Conservation (phyloP, 345 rosid species). For the Passiflora organensis region DNA sequence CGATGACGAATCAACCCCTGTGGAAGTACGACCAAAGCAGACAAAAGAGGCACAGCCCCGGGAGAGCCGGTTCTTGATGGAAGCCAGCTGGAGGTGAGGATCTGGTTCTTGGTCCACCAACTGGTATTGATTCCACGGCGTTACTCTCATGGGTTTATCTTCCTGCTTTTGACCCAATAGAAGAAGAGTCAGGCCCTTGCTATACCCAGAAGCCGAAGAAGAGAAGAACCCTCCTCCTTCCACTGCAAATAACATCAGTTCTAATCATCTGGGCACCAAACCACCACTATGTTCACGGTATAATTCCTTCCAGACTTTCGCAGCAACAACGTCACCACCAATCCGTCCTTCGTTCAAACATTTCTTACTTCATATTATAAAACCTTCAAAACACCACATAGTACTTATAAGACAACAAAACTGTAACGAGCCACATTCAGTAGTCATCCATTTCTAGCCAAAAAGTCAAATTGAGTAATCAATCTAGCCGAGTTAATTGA, state of each 20-base stretch:
- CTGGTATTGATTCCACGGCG: conserved; percentile 95
- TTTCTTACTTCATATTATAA: conserved; percentile 14
- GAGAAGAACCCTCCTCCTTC: conserved; percentile 99
- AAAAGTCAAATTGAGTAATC: no score
- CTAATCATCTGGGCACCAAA: conserved; percentile 63
- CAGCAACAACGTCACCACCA: conserved; percentile 9
- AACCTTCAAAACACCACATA: conserved; percentile 2
- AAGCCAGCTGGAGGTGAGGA: conserved; percentile 90
- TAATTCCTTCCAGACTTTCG: conserved; percentile 22
- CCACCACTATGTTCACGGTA: conserved; percentile 12
- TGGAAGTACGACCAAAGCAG: conserved; percentile 87
- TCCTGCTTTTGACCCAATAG: conserved; percentile 77
- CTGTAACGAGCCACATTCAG: background rate
- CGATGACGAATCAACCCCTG: conserved; percentile 66
- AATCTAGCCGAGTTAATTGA: no score
- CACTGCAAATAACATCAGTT: conserved; percentile 91
- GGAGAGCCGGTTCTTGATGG: conserved; percentile 68
- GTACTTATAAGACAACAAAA: background rate
- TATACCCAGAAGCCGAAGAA: conserved; percentile 95
- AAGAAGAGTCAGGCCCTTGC: conserved; percentile 83
- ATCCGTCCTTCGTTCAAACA: conserved; percentile 11
- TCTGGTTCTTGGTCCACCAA: conserved; percentile 80
- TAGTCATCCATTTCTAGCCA: background rate
- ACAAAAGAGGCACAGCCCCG: conserved; percentile 80
- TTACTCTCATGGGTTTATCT: conserved; percentile 88